These are phyloP conservation scores for Clitoria ternatea DNA, from an alignment of 306 rosid species.

Conservation along the genomic window DNA sequence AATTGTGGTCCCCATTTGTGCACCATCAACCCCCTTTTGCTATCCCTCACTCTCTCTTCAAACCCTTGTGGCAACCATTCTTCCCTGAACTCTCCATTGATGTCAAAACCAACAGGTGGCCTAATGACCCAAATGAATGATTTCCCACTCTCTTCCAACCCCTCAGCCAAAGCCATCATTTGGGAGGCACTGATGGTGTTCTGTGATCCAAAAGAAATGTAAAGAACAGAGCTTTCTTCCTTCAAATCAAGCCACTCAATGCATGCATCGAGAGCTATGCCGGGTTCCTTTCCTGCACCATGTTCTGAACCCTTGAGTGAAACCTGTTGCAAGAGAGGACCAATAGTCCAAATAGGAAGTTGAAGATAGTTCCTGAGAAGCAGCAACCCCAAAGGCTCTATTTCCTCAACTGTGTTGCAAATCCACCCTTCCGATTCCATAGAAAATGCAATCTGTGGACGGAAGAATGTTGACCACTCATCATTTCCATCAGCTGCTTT, in stretches of 20 bases:
- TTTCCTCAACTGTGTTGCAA: conserved; percentile 58
- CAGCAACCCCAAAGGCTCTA: conserved; percentile 55
- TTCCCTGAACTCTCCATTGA: conserved; percentile 38
- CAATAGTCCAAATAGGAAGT: conserved; percentile 47
- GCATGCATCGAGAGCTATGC: conserved; percentile 44
- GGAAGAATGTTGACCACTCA: conserved; percentile 50
- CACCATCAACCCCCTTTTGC: conserved; percentile 44
- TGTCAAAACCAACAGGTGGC: conserved; percentile 65
- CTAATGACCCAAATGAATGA: conserved; percentile 69
- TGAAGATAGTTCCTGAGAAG: conserved; percentile 40
- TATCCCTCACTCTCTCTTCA: conserved; percentile 47
- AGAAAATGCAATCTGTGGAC: conserved; percentile 22
- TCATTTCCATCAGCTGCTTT: conserved; percentile 58
- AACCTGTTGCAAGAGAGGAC: conserved; percentile 47
- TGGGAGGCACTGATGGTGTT: conserved; percentile 54
- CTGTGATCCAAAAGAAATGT: conserved; percentile 85
- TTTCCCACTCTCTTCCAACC: conserved; percentile 53
- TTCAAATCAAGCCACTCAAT: conserved; percentile 50
- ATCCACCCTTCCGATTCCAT: conserved; percentile 59
- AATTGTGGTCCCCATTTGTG: conserved; percentile 76
- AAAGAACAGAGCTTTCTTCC: conserved; percentile 45
- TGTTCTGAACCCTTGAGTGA: conserved; percentile 20
- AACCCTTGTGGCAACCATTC: conserved; percentile 69
- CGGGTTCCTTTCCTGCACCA: conserved; percentile 44
- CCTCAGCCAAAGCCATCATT: conserved; percentile 69